Conservation (phyloP, 1,284 basidiomycete species). For the Bjerkandera adusta region DNA sequence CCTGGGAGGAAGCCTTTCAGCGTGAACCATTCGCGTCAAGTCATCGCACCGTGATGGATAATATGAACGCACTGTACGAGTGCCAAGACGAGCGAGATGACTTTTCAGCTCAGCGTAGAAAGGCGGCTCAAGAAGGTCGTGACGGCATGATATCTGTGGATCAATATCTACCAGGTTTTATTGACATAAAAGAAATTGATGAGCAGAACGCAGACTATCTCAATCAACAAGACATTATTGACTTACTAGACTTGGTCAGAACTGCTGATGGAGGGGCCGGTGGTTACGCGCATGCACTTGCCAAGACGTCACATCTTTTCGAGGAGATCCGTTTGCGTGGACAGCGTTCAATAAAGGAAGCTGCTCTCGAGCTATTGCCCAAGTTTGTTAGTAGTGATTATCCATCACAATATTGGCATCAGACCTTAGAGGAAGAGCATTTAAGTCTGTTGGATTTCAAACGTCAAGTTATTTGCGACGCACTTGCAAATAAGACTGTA, state of each 20-base stretch:
- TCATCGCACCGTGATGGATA: conserved; percentile 22
- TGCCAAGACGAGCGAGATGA: conserved; percentile 35
- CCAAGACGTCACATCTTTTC: no score
- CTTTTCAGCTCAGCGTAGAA: conserved; percentile 14
- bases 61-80: conserved; percentile 32
- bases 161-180: not conserved
- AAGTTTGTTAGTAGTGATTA: not conserved
- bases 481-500: no score
- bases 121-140: not conserved
- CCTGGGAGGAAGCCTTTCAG: conserved; percentile 28
- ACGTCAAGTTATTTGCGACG: not conserved
- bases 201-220: not conserved
- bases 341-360: not conserved
- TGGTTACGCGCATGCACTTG: no score
- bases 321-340: not conserved
- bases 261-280: no score
- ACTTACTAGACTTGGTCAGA: no score
- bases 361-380: not conserved
- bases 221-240: not conserved
- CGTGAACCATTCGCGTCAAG: conserved; percentile 9
- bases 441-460: not conserved
- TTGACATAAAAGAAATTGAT: not conserved
- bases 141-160: not conserved
- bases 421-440: not conserved
- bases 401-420: not conserved